Evolutionary conservation across 176 grass and related monocot species (phyloP), one percentile per base, ranked within the genome.

Genomic region (Phoenix dactylifera): DNA sequence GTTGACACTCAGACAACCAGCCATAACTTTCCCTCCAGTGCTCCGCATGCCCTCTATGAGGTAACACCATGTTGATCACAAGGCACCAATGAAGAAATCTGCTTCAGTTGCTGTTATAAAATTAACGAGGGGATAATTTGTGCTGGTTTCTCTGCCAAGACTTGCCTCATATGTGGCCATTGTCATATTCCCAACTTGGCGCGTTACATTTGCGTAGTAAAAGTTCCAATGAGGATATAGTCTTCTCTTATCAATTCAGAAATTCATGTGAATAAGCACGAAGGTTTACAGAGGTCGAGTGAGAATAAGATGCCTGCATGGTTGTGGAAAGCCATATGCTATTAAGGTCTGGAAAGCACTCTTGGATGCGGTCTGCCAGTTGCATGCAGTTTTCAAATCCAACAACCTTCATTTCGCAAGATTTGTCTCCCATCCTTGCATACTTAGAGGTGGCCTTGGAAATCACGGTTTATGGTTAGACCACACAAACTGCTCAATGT

Each of bases 41-140:
- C 83, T 95, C 17, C 76, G 65, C 82, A 86, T 86, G 35, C 90
- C 79, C 0, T 95, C 76, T 14, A 95, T 81, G 6, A 89, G 66
- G 58, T 76, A 81, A 73, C 82, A 95, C 82, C 85, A 89, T 1
- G 79, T 95, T 16, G 79, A 95, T 59, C 85, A 85, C 54, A 86
- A 72, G 26, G 82, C 85, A 50, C 85, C 70, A 3, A 86, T 3
- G 24, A 80, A 89, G 54, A 80, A 89, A 75, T 95, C 85, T 24
- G 82, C 76, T 55, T 89, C 76, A 0, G 70, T 50, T 16, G 89
- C 79, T 82, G 81, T 72, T 65, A 83, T 63, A 63, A 95, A 89
- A 51, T 89, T 89, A 17, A 70, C 63, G 16, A 89, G 82, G 30
- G 82, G 73, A 51, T 78, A 76, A 58, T 89, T 89, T 14, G 76